phyloP scores from a whole-genome alignment of 2,329 filamentous ascomycete species.

The Arthrinium puccinioides region DNA sequence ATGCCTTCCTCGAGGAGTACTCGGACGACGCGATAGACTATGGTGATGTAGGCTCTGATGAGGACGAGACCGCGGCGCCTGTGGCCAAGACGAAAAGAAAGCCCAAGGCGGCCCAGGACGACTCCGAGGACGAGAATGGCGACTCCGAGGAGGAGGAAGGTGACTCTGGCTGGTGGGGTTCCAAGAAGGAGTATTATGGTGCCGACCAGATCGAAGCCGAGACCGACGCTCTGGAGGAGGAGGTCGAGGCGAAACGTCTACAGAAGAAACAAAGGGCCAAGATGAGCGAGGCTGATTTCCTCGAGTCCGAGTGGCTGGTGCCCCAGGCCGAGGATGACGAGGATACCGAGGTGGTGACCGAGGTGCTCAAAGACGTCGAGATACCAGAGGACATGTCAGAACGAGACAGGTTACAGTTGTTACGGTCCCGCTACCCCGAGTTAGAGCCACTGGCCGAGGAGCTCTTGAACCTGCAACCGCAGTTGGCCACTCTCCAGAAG shows the following conservation, averaged over 20 bases:
- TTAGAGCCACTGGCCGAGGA: constrained; percentile 82
- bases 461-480: constrained; percentile 63
- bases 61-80: constrained; percentile 38
- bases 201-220: constrained; percentile 55
- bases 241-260: constrained; percentile 78
- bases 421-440: constrained; percentile 82
- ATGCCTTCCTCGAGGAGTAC: constrained; percentile 43
- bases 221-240: constrained; percentile 72
- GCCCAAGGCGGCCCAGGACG: constrained; percentile 13
- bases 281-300: constrained; percentile 88
- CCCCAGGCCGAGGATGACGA: constrained; percentile 38
- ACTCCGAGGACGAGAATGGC: constrained; percentile 33
- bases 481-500: constrained; percentile 51
- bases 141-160: constrained; percentile 48
- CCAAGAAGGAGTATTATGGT: constrained; percentile 87
- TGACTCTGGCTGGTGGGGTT: constrained; percentile 75
- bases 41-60: constrained; percentile 32
- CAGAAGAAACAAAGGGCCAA: constrained; percentile 86
- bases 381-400: constrained; percentile 72
- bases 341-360: constrained; percentile 58
- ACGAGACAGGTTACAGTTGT: constrained; percentile 66
- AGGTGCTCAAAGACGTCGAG: constrained; percentile 77
- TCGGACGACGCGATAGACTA: constrained; percentile 57
- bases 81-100: constrained; percentile 26
- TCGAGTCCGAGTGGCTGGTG: constrained; percentile 76